Percentiles rank a stretch among this genome's conserved stretches.
These are phyloP conservation scores for Cryptosporidium parvum DNA, from an alignment of 169 alveolate genomes.

Conservation along the genomic window DNA sequence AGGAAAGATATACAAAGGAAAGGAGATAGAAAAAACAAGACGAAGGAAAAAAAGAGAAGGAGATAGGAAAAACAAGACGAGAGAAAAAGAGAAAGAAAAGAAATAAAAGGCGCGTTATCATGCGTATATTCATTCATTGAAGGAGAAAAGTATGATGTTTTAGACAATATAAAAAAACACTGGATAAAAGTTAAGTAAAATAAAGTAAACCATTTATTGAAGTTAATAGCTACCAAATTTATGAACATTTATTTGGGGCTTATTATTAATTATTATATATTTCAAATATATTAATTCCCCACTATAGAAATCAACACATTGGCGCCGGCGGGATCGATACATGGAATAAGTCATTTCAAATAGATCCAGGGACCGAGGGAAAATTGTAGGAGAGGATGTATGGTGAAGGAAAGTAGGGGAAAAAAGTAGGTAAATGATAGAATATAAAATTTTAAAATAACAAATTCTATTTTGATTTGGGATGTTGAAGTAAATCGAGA, in stretches of 20 bases:
- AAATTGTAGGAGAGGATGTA: neutral
- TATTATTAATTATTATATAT: too few species aligned
- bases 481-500: neutral
- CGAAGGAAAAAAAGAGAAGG: too few species aligned
- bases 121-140: neutral
- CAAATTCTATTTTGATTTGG: neutral
- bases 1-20: too few species aligned
- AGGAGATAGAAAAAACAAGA: too few species aligned
- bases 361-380: conserved; percentile 36
- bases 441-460: neutral
- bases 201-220: too few species aligned
- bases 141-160: neutral
- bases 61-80: neutral
- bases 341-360: neutral
- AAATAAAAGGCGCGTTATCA: neutral
- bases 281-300: neutral
- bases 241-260: too few species aligned
- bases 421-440: neutral
- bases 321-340: neutral
- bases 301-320: neutral
- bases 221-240: too few species aligned
- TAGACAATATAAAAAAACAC: neutral
- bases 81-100: too few species aligned
- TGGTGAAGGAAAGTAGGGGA: neutral
- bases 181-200: too few species aligned